These are phyloP conservation scores for Microsporum audouinii DNA, from an alignment of 2,329 filamentous ascomycete genomes.

Conservation along the genomic window DNA sequence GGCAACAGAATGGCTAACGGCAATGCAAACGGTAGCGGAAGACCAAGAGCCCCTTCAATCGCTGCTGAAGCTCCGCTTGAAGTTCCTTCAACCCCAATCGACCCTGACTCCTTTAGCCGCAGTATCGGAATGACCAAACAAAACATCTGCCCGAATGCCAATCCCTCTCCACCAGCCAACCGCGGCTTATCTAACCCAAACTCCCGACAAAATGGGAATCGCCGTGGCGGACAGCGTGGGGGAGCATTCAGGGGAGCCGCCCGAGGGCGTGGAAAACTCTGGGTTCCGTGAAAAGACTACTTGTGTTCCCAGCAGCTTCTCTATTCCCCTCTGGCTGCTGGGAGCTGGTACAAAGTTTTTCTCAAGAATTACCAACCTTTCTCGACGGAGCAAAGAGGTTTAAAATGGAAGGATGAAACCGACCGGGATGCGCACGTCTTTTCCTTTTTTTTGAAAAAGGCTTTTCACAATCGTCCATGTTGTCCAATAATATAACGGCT, in stretches of 20 bases:
- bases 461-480: background rate
- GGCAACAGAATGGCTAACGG: constrained; percentile 5
- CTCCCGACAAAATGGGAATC: constrained; percentile 24
- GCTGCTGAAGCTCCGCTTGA: constrained; percentile 27
- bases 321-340: background rate
- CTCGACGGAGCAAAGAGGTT: background rate
- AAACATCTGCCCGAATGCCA: constrained; percentile 24
- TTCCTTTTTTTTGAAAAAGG: background rate
- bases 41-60: constrained; percentile 16
- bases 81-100: constrained; percentile 37
- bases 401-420: background rate
- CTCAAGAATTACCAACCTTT: background rate
- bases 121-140: constrained; percentile 25
- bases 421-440: background rate
- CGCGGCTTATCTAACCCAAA: constrained; percentile 27
- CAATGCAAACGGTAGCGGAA: constrained; percentile 3
- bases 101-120: constrained; percentile 39
- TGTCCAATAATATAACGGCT: background rate
- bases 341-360: background rate
- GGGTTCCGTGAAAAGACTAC: constrained; percentile 31
- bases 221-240: constrained; percentile 27
- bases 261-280: constrained; percentile 34
- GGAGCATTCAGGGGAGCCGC: constrained; percentile 25
- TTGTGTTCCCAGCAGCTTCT: background rate
- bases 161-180: constrained; percentile 13